phyloP scores from a whole-genome alignment of 176 grass and related monocot genomes.

The Ensete ventricosum region DNA sequence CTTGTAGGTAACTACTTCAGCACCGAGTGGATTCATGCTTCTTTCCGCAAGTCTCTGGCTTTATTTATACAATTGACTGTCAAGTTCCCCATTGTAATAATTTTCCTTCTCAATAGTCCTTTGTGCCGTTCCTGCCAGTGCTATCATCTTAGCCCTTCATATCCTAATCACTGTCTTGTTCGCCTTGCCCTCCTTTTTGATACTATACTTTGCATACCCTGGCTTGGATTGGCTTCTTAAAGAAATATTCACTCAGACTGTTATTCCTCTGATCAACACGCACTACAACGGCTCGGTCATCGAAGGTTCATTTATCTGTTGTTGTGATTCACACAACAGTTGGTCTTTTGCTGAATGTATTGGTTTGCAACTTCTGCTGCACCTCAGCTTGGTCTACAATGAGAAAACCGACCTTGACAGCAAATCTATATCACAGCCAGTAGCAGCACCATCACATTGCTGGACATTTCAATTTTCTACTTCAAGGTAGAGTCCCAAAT shows the following conservation, averaged over 20 bases:
- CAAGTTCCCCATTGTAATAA: slow-evolving; percentile 61
- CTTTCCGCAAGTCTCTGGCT: slow-evolving; percentile 40
- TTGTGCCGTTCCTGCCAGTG: slow-evolving; percentile 71
- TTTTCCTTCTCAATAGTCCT: slow-evolving; percentile 79
- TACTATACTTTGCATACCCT: slow-evolving; percentile 24
- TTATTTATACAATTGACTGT: slow-evolving; percentile 60
- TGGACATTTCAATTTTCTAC: too few species aligned
- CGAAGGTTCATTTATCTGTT: too few species aligned
- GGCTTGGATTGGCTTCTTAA: background rate
- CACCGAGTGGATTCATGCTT: slow-evolving; percentile 51
- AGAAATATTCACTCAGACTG: background rate
- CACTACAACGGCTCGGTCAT: too few species aligned
- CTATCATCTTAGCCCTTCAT: slow-evolving; percentile 44
- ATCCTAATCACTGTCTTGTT: slow-evolving; percentile 56
- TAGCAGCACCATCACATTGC: too few species aligned
- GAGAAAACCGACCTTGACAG: too few species aligned
- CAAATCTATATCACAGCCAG: too few species aligned
- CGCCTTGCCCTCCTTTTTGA: slow-evolving; percentile 59
- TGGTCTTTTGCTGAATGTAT: too few species aligned
- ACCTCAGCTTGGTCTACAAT: too few species aligned
- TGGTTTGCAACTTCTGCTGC: too few species aligned
- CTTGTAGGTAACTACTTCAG: slow-evolving; percentile 24
- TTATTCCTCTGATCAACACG: background rate
- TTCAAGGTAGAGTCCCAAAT: too few species aligned
- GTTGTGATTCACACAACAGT: too few species aligned